phyloP scores from a whole-genome alignment of 1,139 yeast species.

The Pichia sp. region DNA sequence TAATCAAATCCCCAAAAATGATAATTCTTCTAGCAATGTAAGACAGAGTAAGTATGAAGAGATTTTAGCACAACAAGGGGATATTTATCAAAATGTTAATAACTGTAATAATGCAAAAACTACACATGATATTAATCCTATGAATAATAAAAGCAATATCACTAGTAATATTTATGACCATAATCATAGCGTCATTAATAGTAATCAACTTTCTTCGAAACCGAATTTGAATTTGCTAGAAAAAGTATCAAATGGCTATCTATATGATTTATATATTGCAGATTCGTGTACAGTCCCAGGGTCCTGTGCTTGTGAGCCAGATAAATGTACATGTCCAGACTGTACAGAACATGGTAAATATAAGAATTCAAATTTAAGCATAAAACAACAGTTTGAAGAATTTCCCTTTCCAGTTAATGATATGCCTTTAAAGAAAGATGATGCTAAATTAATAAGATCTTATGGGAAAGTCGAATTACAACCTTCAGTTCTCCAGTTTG shows the following conservation, averaged over 20 bases:
- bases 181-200: no score
- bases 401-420: slow-evolving; percentile 15
- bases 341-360: slow-evolving; percentile 41
- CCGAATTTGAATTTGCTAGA: no score
- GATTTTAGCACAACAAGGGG: no score
- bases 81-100: no score
- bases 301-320: slow-evolving; percentile 43
- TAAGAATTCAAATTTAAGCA: slow-evolving; percentile 12
- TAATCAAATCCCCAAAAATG: no score
- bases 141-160: no score
- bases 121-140: no score
- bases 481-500: slow-evolving; percentile 16
- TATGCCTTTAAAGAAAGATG: neutral
- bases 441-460: slow-evolving; percentile 1
- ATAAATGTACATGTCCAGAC: slow-evolving; percentile 42
- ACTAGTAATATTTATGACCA: no score
- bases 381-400: slow-evolving; percentile 16
- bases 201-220: no score
- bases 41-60: no score
- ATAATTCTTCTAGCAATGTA: no score
- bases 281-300: slow-evolving; percentile 45
- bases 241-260: slow-evolving; percentile 3
- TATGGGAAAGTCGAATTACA: slow-evolving; percentile 17
- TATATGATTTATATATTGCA: slow-evolving; percentile 28
- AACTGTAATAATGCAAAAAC: no score